Percentiles rank a stretch among this genome's conserved stretches.
Conservation (phyloP, 2,329 filamentous ascomycete genomes). For the Diaporthe ilicicola region DNA sequence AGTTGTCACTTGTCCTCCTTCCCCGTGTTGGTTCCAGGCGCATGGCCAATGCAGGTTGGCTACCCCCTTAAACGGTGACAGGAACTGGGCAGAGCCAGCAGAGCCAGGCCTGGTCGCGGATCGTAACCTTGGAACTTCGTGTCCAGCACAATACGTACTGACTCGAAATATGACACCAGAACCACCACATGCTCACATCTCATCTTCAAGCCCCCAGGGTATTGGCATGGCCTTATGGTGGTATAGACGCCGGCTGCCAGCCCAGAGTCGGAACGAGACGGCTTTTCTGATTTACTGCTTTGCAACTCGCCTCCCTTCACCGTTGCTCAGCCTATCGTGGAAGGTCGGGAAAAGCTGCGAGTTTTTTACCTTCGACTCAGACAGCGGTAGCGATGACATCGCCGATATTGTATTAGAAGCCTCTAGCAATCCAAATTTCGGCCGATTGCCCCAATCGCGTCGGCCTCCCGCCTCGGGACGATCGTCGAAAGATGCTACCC, state of each 20-base stretch:
- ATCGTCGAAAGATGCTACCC: slow-evolving; percentile 21
- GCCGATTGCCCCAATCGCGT: slow-evolving; percentile 24
- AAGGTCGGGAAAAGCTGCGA: neutral
- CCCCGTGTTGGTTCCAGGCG: slow-evolving; percentile 8
- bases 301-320: neutral
- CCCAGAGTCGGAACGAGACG: too few species aligned
- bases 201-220: neutral
- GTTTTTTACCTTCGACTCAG: neutral
- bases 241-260: neutral
- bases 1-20: slow-evolving; percentile 29
- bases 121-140: neutral
- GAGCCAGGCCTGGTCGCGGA: neutral
- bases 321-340: neutral
- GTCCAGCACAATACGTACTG: slow-evolving; percentile 22
- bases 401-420: neutral
- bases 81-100: neutral
- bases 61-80: neutral
- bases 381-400: slow-evolving; percentile 14
- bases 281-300: neutral
- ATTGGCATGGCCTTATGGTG: neutral
- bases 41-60: neutral
- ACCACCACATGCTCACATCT: neutral
- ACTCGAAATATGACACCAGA: slow-evolving; percentile 17
- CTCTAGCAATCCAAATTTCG: slow-evolving; percentile 25
- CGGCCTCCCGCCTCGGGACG: slow-evolving; percentile 11